Conservation (phyloP, 139 green algal species). For the Coelastrella sp. region DNA sequence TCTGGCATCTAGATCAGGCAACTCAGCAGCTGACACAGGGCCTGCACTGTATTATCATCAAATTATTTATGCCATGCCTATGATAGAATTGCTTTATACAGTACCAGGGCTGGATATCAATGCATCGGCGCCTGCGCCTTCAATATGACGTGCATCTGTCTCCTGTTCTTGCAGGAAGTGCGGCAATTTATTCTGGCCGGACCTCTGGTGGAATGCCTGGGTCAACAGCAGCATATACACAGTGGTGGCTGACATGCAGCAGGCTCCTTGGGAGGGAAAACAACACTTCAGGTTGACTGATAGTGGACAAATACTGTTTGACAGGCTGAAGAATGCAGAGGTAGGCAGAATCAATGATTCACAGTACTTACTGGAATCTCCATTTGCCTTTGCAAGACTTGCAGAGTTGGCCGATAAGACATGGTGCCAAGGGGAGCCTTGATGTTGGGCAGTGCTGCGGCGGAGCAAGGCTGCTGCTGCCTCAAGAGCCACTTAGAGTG, state of each 20-base stretch:
- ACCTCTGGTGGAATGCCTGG: constrained; percentile 43
- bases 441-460: too few relatives aligned
- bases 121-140: background rate
- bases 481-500: too few relatives aligned
- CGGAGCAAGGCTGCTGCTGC: too few relatives aligned
- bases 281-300: constrained; percentile 13
- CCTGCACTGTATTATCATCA: too few relatives aligned
- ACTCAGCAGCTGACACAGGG: too few relatives aligned
- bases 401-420: too few relatives aligned
- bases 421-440: too few relatives aligned
- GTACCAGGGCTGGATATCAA: background rate
- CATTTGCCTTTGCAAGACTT: too few relatives aligned
- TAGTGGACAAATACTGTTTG: constrained; percentile 41
- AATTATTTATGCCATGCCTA: too few relatives aligned
- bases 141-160: background rate
- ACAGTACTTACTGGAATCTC: too few relatives aligned
- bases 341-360: background rate
- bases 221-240: constrained; percentile 37
- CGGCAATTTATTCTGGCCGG: constrained; percentile 50
- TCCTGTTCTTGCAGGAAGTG: background rate
- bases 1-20: too few relatives aligned
- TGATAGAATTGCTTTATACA: too few relatives aligned
- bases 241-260: background rate
- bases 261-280: constrained; percentile 25
- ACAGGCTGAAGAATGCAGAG: constrained; percentile 26